A percentile compares a stretch with the other conserved stretches of the same genome.
phyloP scores from a whole-genome alignment of 768 basidiomycete genomes.

The Termitomyces sp. region DNA sequence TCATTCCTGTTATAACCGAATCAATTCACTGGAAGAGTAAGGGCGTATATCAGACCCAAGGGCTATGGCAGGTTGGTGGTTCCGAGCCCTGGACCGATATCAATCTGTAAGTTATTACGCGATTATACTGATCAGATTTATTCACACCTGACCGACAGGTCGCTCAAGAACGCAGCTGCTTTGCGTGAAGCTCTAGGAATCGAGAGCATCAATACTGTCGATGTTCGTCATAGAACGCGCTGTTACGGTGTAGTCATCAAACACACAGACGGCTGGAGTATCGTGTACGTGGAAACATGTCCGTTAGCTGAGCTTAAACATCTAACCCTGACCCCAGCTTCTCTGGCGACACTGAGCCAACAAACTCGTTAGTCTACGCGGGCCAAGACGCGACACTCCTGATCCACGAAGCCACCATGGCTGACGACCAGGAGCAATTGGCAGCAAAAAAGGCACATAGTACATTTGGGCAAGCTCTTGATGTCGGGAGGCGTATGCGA shows the following conservation, averaged over 20 bases:
- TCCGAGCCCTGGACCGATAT: conserved; percentile 41
- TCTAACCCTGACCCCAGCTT: conserved; percentile 45
- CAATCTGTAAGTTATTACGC: conserved; percentile 22
- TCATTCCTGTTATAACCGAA: conserved; percentile 52
- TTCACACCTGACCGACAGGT: conserved; percentile 27
- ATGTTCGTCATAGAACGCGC: conserved; percentile 65
- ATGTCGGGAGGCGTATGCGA: conserved; percentile 75
- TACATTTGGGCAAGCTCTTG: conserved; percentile 85
- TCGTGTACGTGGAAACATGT: conserved; percentile 49
- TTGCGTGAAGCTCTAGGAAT: conserved; percentile 54
- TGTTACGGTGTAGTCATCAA: conserved; percentile 70
- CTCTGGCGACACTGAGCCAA: conserved; percentile 88
- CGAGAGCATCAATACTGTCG: conserved; percentile 55
- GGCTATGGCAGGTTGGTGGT: conserved; percentile 38
- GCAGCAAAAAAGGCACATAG: conserved; percentile 79
- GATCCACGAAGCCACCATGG: conserved; percentile 94
- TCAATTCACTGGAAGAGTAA: conserved; percentile 42
- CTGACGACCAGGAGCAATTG: conserved; percentile 71
- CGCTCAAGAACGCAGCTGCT: conserved; percentile 29
- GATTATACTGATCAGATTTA: neutral
- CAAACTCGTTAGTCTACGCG: conserved; percentile 54
- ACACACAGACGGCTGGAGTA: conserved; percentile 70
- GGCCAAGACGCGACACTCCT: conserved; percentile 70
- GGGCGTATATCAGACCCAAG: conserved; percentile 28
- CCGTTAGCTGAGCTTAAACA: conserved; percentile 29